Evolutionary conservation across 2,329 filamentous ascomycete species (phyloP), one percentile per base, ranked within the genome.

Genomic region (Aureobasidium sp.): DNA sequence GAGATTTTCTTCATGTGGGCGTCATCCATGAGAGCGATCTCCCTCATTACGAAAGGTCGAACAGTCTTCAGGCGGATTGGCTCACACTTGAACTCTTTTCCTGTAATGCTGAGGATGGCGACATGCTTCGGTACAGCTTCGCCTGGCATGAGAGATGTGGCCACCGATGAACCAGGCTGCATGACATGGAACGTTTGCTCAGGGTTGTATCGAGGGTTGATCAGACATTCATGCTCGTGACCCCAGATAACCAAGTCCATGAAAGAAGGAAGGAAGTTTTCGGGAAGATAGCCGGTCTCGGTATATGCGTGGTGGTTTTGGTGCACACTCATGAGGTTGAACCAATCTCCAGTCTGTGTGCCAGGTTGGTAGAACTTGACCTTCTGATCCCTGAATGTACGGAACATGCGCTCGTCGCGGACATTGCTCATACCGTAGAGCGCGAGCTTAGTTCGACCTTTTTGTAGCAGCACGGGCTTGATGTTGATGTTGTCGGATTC

Each of bases 391-490:
- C 91, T 81, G 71, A 97, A 99, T 0, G 92, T 97, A 47, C 93
- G 86, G 70, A 95, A 96, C 73, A 99, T 82, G 42, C 95, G 86
- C 76, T 99, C 95, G 69, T 99, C 94, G 47, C 94, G 86, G 2
- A 99, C 91, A 68, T 99, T 99, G 72, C 92, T 96, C 74, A 99
- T 81, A 0, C 95, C 94, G 68, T 95, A 99, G 0, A 99, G 78
- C 0, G 94, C 93, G 30, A 99, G 79, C 73, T 97, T 97, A 0
- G 94, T 99, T 30, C 84, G 80, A 1, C 94, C 94, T 70, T 99
- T 99, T 70, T 97, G 94, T 1, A 99, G 79, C 5, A 99, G 79
- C 7, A 99, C 86, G 0, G 94, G 94, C 72, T 95, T 97, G 66
- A 95, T 84, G 61, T 90, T 82, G 67, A 99, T 96, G 65, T 96